These are phyloP conservation scores for Paratinospora sagittata DNA, from an alignment of 164 flowering plant species.

Conservation along the genomic window DNA sequence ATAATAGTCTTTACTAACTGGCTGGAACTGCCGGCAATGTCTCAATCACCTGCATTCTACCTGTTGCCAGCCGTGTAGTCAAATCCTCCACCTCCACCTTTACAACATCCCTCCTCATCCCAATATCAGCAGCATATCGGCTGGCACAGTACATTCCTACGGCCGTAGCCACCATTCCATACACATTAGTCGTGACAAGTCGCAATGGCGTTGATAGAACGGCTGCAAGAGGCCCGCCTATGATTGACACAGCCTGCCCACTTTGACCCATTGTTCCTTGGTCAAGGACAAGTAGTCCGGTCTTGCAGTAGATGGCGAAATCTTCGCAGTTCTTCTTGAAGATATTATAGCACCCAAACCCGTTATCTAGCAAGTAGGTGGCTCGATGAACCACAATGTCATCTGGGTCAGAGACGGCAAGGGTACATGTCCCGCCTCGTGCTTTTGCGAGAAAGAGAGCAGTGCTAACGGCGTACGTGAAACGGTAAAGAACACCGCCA, in stretches of 20 bases:
- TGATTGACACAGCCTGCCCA: constrained; percentile 31
- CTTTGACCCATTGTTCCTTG: constrained; percentile 31
- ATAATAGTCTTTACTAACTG: background rate
- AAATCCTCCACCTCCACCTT: constrained; percentile 37
- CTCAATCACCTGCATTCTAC: constrained; percentile 16
- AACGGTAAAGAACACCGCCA: constrained; percentile 33
- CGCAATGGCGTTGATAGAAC: constrained; percentile 25
- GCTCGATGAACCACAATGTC: constrained; percentile 33
- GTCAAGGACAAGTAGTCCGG: constrained; percentile 27
- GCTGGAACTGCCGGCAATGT: constrained; percentile 1
- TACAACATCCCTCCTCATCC: constrained; percentile 28
- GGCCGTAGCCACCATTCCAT: constrained; percentile 26
- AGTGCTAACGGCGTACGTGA: constrained; percentile 31
- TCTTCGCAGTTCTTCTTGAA: constrained; percentile 47
- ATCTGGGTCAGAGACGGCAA: constrained; percentile 32
- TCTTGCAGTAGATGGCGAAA: constrained; percentile 42
- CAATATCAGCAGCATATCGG: constrained; percentile 38
- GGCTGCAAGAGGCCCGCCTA: constrained; percentile 35
- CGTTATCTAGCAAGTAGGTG: constrained; percentile 28
- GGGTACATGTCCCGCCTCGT: constrained; percentile 45
- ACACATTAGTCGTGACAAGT: constrained; percentile 24
- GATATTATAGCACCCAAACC: constrained; percentile 38
- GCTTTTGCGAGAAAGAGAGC: constrained; percentile 30
- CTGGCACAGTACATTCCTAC: constrained; percentile 29
- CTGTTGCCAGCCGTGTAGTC: constrained; percentile 20